Evolutionary conservation across 2,329 filamentous ascomycete genomes (phyloP), one percentile per base, ranked within the genome.

Genomic region (Saccharata proteae): DNA sequence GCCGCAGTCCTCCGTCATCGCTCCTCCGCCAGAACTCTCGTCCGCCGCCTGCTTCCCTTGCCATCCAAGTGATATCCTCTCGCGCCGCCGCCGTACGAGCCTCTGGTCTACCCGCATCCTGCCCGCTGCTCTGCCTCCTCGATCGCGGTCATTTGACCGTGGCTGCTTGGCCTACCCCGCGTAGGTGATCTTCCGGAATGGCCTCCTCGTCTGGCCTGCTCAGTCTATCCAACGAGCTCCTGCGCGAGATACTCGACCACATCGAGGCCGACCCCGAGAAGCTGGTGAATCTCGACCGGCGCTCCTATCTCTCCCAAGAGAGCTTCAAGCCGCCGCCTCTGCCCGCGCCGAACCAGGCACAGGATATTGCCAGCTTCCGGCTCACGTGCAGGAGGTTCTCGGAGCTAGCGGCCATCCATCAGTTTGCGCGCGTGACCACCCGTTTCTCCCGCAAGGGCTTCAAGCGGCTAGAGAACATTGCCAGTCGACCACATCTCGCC

Each of bases 221-320:
- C 38, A 45, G 49, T 34, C 52, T 67, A 31, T 63, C 63, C 38
- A 64, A 65, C 42, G 64, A 69, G 45, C 52, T 69, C 30, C 52
- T 68, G 29, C 56, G 58, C 36, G 57, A 59, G 34, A 65, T 69
- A 16, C 54, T 70, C 40, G 63, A 67, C 43, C 54, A 64, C 40
- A 59, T 71, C 40, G 61, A 62, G 33, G 58, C 60, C n/a, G 62
- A 69, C 38, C 58, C 63, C 19, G 61, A 67, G 27, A 64, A 62
- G 43, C 56, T 62, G 17, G 58, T 67, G 34, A 60, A 55, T 20
- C 57, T 67, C 31, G 65, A 67, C 39, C 57, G 62, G 32, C 55
- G 63, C 39, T 59, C 58, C 36, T 68, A 64, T 43, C 53, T 67
- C 18, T 68, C 66, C 15, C 61, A 63, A 36, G 65, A 68, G 45